Evolutionary conservation across 257 asterid species (phyloP), one percentile per base, ranked within the genome.

Genomic region (Haberlea rhodopensis): DNA sequence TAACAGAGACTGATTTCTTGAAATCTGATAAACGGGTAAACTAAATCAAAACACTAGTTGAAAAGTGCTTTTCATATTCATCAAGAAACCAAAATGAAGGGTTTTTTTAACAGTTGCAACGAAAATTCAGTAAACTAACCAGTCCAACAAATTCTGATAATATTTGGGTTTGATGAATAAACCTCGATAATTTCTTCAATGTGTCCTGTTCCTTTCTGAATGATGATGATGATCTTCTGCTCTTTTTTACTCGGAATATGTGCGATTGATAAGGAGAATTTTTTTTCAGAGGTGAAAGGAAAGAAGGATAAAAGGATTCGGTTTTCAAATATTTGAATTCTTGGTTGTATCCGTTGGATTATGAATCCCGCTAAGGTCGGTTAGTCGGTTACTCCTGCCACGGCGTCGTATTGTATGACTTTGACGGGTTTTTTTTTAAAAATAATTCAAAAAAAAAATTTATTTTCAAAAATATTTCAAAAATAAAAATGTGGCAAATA

Each of bases 311-410:
- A 72, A 20, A 31, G 27, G 37, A 62, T 69, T 49, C 60, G 40
- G 55, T 64, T 61, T 55, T 57, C 65, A 62, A 75, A 76, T 62
- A 75, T 81, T 88, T 81, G 84, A 81, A 75, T 29, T 10, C 19
- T 16, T 32, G 34, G 1, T 37, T 61, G 4, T 81, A 80, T 85
- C 84, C 96, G 90, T 82, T 85, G 68, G 65, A 67, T 57, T 23
- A 34, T 55, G 40, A 66, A 69, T 79, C 72, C 83, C 89, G 77
- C 81, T 73, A 21, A 58, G 64, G 40, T 62, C 81, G 77, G 81
- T 78, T 73, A 6, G 22, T 71, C 56, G 16, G 67, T 46, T 46
- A 53, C 10, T 51, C 16, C 10, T 28, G 6, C 15, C 4, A 27
- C 32, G 65, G 16, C 65, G 57, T 40, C 62, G 62, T 51, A 62